Base-by-base conservation (phyloP, 306 rosid species). In the Adenanthera pavonina region DNA sequence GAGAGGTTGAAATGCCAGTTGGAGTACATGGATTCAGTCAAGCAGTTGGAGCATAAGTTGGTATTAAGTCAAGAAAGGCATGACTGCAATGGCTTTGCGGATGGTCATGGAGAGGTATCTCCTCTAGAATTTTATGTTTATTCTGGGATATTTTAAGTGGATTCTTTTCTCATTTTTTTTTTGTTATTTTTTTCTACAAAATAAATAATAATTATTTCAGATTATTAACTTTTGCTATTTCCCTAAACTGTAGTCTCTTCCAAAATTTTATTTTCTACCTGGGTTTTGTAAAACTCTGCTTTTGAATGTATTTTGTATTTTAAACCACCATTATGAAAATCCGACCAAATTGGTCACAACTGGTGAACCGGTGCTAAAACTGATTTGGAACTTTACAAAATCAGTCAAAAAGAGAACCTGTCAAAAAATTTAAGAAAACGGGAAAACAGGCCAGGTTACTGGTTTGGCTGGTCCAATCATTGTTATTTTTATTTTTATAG, bases 11-110 rank as follows among this genome's bases (percentile, higher is more conserved):
- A 93, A 87, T 90, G 97, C 84, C 99, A 93, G 85, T 85, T 95
- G 97, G 96, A 95, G 87, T 95, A 95, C 83, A 92, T 95, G 97
- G 98, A 92, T 85, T 86, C 91, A 70, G 97, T 95, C 74, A 95
- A 95, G 89, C 90, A 92, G 87, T 83, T 95, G 90, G 99, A 93
- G 88, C 98, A 91, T 90, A 93, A 93, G 87, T 86, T 93, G 94
- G 97, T 93, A 48, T 85, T 88, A 84, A 93, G 90, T 85, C 93
- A 91, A 78, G 89, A 87, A 77, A 90, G 86, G 87, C 83, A 71
- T 76, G 89, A 80, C 40, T 72, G 71, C 66, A 87, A 89, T 72
- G 81, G 82, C 80, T 78, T 86, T 80, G 80, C 73, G 52, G 86
- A 76, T 65, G 84, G 65, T 75, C 80, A 57, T 56, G 85, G 86